A percentile compares a stretch with the other conserved stretches of the same genome.
Evolutionary conservation across 176 grass and related monocot genomes (phyloP).

Genomic region (Neostapfia colusana): DNA sequence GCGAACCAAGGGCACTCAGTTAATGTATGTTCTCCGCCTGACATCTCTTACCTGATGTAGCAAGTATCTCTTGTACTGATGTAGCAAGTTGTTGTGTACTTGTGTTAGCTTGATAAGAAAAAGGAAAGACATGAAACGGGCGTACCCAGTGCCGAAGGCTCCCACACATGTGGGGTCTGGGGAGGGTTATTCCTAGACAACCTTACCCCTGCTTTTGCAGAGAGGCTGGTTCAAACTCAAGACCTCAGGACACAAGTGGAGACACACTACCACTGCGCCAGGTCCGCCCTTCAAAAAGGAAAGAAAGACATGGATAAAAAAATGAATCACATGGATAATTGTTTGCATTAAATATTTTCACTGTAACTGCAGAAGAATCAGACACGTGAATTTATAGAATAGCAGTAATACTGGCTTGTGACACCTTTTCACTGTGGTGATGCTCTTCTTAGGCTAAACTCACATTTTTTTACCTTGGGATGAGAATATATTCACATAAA

Average conservation of each 20-base stretch:
- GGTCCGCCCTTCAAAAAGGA: too few species aligned
- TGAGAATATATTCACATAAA: background rate
- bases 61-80: background rate
- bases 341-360: background rate
- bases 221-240: too few species aligned
- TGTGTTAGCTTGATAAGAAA: background rate
- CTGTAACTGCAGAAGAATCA: background rate
- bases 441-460: background rate
- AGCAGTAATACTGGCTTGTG: background rate
- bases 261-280: too few species aligned
- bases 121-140: too few species aligned
- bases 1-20: conserved; percentile 88
- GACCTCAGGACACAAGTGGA: too few species aligned
- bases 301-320: too few species aligned
- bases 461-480: background rate
- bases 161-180: too few species aligned
- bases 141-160: too few species aligned
- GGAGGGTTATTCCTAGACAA: too few species aligned
- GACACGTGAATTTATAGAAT: background rate
- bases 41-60: too few species aligned
- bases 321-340: too few species aligned
- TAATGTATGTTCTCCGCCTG: conserved; percentile 43
- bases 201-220: too few species aligned
- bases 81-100: background rate
- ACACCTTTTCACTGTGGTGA: background rate